Conservation (phyloP, 768 basidiomycete genomes). For the Lentinus tigrinus region DNA sequence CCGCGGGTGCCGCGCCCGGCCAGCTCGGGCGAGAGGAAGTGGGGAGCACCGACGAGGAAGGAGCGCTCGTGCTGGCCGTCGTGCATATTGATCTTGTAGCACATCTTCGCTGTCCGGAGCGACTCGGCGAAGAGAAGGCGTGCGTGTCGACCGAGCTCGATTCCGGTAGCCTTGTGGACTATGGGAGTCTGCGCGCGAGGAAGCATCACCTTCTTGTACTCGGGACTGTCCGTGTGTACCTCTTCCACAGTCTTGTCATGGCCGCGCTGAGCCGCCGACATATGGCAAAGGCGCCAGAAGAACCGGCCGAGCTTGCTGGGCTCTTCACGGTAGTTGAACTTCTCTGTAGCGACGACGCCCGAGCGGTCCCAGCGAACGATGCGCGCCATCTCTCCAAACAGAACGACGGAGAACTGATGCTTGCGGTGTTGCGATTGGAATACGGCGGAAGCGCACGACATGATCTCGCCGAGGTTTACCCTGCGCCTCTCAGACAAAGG, state of each 20-base stretch:
- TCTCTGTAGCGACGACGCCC: neutral
- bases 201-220: neutral
- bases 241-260: neutral
- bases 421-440: conserved; percentile 2
- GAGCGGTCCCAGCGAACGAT: conserved; percentile 7
- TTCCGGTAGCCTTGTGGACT: neutral
- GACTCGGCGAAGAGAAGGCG: neutral
- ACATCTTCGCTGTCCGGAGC: too few species aligned
- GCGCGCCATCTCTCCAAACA: neutral
- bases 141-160: neutral
- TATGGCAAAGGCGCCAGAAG: conserved; percentile 1
- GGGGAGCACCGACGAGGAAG: conserved; percentile 1
- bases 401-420: conserved; percentile 1
- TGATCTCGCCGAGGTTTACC: neutral
- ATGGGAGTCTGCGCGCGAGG: neutral
- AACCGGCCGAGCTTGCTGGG: neutral
- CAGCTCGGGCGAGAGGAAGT: neutral
- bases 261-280: neutral
- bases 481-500: neutral
- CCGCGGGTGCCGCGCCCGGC: conserved; percentile 7
- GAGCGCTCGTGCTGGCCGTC: neutral
- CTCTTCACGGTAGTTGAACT: conserved; percentile 2
- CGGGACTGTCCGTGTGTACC: neutral
- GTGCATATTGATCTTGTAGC: neutral
- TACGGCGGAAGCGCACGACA: neutral